Evolutionary conservation across 805 yeast genomes (phyloP), one percentile per base, ranked within the genome.

Genomic region (Scheffersomyces stipitis): DNA sequence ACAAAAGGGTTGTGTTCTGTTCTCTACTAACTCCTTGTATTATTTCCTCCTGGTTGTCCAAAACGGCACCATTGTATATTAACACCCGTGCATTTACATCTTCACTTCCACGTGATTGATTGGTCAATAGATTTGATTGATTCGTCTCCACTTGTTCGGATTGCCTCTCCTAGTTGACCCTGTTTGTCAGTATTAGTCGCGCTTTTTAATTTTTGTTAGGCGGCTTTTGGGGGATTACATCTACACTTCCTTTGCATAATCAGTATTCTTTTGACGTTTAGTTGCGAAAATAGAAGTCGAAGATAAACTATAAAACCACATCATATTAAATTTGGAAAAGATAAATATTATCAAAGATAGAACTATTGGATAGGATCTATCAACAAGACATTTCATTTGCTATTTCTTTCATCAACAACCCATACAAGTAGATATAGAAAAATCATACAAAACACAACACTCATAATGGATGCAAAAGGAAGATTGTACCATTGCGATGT

Each of bases 401-500:
- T 18, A n/a, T 16, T n/a, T n/a, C 26, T 24, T 23, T 30, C 31
- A 34, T 24, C 32, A 15, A 15, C 33, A 22, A 24, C 29, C 34
- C 33, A 32, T 15, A 7, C n/a, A 32, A 10, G 10, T n/a, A 13
- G 33, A 8, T 12, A 26, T 12, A 12, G 12, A 23, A 23, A 27
- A 27, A 7, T 9, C 15, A 31, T 12, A 29, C 13, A 5, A 29
- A 10, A 18, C n/a, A 12, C 5, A 33, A n/a, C 22, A 15, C 76
- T 78, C 15, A 40, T 13, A 16, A 68, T 69, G 73, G 74, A 68
- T 33, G 37, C 51, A 28, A 66, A 66, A 42, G 60, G 62, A 37
- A 54, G 62, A 39, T 55, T 66, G 52, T 88, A 78, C 59, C 96
- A 88, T 57, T 93, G 99, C 65, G 99, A 93, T 63, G 88, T 88